Evolutionary conservation across 225 moss, liverwort and hornwort species (phyloP).

Genomic region (Thuidium tamariscinum): DNA sequence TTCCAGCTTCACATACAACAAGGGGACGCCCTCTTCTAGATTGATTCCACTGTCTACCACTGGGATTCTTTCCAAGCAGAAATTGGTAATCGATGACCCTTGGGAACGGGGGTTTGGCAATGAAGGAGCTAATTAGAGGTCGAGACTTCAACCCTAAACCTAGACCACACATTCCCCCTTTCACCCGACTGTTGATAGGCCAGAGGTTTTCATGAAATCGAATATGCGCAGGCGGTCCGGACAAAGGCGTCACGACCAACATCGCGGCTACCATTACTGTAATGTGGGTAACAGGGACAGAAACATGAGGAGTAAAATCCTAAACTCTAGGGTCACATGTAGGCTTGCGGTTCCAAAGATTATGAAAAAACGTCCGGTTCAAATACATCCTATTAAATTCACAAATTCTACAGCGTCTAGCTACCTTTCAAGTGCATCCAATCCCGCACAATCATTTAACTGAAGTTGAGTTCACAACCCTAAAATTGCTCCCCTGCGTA

Average conservation of each 20-base stretch:
- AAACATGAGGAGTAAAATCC: background rate
- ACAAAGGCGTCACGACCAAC: background rate
- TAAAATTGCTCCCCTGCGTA: no score
- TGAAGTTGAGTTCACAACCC: background rate
- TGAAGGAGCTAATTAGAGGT: background rate
- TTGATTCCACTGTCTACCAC: background rate
- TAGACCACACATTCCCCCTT: background rate
- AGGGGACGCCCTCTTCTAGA: background rate
- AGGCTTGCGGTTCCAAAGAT: background rate
- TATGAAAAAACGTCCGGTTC: background rate
- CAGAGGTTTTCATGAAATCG: background rate
- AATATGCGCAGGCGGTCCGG: background rate
- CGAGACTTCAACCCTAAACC: slow-evolving; percentile 6
- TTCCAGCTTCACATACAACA: slow-evolving; percentile 18
- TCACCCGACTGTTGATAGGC: background rate
- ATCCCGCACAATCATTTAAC: background rate
- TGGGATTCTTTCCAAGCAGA: background rate
- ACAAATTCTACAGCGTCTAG: background rate
- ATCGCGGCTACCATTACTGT: background rate
- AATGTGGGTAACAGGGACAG: background rate
- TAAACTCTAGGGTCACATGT: background rate
- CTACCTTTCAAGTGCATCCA: background rate
- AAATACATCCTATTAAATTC: background rate
- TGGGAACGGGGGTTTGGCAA: background rate
- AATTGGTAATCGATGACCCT: background rate